A percentile compares a stretch with the other conserved stretches of the same genome.
phyloP scores from a whole-genome alignment of 805 yeast species.

The Candida patagonica region DNA sequence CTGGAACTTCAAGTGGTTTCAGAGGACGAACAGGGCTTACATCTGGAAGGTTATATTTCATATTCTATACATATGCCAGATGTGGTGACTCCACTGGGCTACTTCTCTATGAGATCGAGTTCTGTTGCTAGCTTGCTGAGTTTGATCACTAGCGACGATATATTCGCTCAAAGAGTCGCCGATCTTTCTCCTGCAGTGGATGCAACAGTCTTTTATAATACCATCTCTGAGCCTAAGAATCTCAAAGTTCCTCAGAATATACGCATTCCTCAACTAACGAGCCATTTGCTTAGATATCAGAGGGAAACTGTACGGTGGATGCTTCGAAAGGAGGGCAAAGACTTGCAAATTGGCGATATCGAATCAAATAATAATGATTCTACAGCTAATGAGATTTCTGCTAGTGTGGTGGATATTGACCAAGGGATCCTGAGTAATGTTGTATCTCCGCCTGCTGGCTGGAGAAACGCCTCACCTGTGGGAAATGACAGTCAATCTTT shows the following conservation, averaged over 20 bases:
- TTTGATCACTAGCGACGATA: slow-evolving; percentile 6
- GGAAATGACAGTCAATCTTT: background rate
- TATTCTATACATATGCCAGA: slow-evolving; percentile 8
- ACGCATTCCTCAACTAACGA: slow-evolving; percentile 3
- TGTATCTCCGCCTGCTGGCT: slow-evolving; percentile 21
- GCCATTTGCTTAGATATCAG: slow-evolving; percentile 26
- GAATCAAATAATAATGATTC: background rate
- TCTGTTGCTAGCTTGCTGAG: slow-evolving; percentile 9
- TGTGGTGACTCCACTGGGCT: slow-evolving; percentile 7
- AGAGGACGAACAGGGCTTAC: background rate
- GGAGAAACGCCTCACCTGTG: slow-evolving; percentile 11
- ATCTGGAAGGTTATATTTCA: slow-evolving; percentile 6
- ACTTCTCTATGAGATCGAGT: slow-evolving; percentile 4
- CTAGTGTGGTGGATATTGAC: slow-evolving; percentile 17
- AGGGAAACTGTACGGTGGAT: slow-evolving; percentile 30
- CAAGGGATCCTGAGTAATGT: slow-evolving; percentile 13
- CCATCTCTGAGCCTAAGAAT: slow-evolving; percentile 7
- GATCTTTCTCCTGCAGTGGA: slow-evolving; percentile 6
- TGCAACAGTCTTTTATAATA: slow-evolving; percentile 10
- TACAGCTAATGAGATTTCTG: slow-evolving; percentile 1
- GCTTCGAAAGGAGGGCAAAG: slow-evolving; percentile 28
- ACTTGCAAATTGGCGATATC: slow-evolving; percentile 8
- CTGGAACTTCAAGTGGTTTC: slow-evolving; percentile 2
- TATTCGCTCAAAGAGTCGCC: slow-evolving; percentile 4
- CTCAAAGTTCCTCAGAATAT: slow-evolving; percentile 2